Conservation (phyloP, 1,139 yeast species). For the Taphrina wiesneri region DNA sequence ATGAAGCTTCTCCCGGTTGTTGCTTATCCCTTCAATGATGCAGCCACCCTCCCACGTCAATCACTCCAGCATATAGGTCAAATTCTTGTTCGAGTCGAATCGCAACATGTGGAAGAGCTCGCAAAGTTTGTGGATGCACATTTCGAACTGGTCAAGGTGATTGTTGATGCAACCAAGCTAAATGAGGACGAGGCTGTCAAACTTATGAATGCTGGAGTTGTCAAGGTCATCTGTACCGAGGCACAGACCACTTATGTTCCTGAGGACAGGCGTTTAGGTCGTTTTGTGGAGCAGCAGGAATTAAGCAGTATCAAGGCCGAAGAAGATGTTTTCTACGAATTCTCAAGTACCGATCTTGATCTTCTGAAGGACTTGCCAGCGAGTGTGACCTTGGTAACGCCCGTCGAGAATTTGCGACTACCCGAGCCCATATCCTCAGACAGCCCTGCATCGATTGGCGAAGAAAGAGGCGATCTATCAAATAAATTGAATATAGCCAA, state of each 20-base stretch:
- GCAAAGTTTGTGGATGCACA: conserved; percentile 18
- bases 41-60: conserved; percentile 12
- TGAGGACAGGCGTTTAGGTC: background rate
- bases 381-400: conserved; percentile 15
- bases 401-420: conserved; percentile 15
- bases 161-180: conserved; percentile 25
- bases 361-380: conserved; percentile 4
- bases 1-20: conserved; percentile 28
- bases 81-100: background rate
- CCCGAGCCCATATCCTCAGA: background rate
- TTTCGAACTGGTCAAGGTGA: conserved; percentile 15
- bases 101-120: conserved; percentile 1
- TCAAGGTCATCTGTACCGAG: background rate
- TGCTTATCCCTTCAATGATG: background rate
- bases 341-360: background rate
- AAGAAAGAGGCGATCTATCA: background rate
- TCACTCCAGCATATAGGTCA: conserved; percentile 28
- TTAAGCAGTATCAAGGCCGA: background rate
- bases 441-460: conserved; percentile 4
- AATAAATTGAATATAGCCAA: conserved; percentile 3
- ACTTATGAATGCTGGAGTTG: conserved; percentile 21
- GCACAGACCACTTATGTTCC: conserved; percentile 15
- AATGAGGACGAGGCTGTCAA: background rate
- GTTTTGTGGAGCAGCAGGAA: background rate
- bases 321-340: background rate